Percentiles rank a stretch among this genome's conserved stretches.
These are phyloP conservation scores for Monascus purpureus DNA, from an alignment of 495 filamentous ascomycete species.

Conservation along the genomic window DNA sequence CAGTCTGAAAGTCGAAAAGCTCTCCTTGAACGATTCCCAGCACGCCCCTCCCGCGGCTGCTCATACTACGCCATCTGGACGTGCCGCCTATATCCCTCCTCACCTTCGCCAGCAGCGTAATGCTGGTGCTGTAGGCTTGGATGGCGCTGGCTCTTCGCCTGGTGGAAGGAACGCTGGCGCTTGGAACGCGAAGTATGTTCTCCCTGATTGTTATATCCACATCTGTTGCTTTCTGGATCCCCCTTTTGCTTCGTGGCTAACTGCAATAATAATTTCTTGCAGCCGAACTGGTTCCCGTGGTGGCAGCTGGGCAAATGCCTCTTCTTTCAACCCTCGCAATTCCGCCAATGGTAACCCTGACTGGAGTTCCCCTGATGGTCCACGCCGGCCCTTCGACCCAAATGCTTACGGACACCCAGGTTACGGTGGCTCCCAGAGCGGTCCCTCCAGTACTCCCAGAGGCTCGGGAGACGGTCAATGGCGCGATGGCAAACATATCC, in stretches of 20 bases:
- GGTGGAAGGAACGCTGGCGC: constrained; percentile 19
- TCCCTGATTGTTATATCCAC: constrained; percentile 1
- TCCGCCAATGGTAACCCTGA: constrained; percentile 29
- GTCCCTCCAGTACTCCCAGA: constrained; percentile 37
- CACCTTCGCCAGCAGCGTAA: constrained; percentile 61
- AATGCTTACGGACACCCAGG: constrained; percentile 55
- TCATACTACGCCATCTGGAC: constrained; percentile 25
- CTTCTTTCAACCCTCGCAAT: constrained; percentile 52
- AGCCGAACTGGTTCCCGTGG: constrained; percentile 35
- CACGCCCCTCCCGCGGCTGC: constrained; percentile 38
- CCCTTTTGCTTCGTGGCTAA: too few species aligned
- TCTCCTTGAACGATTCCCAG: constrained; percentile 61
- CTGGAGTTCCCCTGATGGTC: constrained; percentile 22
- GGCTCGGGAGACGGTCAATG: constrained; percentile 91
- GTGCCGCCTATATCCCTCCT: constrained; percentile 87
- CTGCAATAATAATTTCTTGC: too few species aligned
- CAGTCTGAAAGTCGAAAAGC: constrained; percentile 80
- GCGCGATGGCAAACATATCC: constrained; percentile 91
- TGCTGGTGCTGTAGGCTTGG: constrained; percentile 23
- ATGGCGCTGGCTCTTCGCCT: constrained; percentile 22
- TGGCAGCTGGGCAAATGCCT: constrained; percentile 60
- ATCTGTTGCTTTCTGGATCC: background rate
- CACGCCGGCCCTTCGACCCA: constrained; percentile 42
- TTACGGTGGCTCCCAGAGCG: constrained; percentile 30
- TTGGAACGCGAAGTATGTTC: constrained; percentile 28